These are phyloP conservation scores for Durusdinium trenchii DNA, from an alignment of 73 alveolate genomes.

Conservation along the genomic window DNA sequence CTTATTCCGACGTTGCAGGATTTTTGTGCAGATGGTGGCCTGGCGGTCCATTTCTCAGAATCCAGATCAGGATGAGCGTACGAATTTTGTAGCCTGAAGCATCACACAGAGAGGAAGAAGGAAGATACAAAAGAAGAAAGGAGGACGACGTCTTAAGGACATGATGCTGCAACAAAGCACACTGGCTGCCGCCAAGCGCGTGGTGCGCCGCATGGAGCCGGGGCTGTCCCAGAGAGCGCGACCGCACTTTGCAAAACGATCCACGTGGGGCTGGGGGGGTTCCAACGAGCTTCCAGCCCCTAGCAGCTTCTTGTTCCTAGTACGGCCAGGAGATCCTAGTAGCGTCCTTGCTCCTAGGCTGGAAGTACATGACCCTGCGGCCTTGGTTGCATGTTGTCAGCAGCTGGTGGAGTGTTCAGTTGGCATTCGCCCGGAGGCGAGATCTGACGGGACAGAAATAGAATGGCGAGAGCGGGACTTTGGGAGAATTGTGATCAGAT, in stretches of 20 bases:
- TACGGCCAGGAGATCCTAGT: neutral
- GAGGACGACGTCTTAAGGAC: no score
- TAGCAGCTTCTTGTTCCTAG: no score
- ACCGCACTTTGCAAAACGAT: no score
- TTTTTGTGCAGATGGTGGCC: conserved; percentile 86
- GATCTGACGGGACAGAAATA: neutral
- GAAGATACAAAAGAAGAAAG: no score
- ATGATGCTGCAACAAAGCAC: conserved; percentile 92
- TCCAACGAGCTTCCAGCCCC: no score
- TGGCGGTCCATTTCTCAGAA: conserved; percentile 42
- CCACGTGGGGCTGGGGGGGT: no score
- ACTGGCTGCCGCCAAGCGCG: conserved; percentile 83
- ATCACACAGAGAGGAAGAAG: no score
- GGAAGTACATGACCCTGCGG: conserved; percentile 89
- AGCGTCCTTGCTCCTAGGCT: neutral
- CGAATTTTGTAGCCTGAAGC: no score
- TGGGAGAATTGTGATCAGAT: neutral
- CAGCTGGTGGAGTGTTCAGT: conserved; percentile 91
- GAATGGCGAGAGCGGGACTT: neutral
- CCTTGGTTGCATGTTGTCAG: conserved; percentile 85
- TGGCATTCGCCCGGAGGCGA: conserved; percentile 89
- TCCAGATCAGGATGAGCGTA: neutral
- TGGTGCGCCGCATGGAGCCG: conserved; percentile 88
- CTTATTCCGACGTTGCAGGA: neutral
- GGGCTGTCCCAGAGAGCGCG: neutral